Evolutionary conservation across 164 flowering plant genomes (phyloP).

Genomic region (Tetrastigma voinierianum): DNA sequence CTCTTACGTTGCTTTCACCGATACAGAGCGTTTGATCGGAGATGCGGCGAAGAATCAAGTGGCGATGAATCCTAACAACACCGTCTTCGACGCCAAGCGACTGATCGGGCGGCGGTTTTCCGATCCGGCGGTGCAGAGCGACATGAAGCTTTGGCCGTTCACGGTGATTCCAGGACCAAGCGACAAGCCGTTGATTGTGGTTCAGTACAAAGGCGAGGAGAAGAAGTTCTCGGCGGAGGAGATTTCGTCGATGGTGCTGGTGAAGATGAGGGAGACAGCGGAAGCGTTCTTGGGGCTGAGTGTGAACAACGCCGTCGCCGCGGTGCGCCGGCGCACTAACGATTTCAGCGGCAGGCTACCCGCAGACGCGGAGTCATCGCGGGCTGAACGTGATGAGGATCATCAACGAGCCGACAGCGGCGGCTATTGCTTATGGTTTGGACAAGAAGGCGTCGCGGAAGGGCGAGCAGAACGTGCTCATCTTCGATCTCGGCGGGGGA

Average conservation of each 20-base stretch:
- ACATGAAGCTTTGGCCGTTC: conserved; percentile 34
- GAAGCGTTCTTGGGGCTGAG: conserved; percentile 21
- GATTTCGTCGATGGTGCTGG: conserved; percentile 24
- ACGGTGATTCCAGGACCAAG: conserved; percentile 19
- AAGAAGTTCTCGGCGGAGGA: conserved; percentile 27
- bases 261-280: conserved; percentile 23
- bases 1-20: conserved; percentile 30
- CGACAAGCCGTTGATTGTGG: conserved; percentile 30
- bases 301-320: conserved; percentile 24
- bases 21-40: conserved; percentile 24
- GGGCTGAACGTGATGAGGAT: conserved; percentile 6
- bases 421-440: too few species aligned
- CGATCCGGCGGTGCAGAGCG: conserved; percentile 27
- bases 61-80: conserved; percentile 30
- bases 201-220: conserved; percentile 27
- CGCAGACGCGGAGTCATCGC: conserved; percentile 26
- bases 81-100: conserved; percentile 30
- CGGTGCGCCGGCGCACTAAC: conserved; percentile 30
- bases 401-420: too few species aligned
- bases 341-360: conserved; percentile 32
- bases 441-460: too few species aligned
- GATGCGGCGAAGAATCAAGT: conserved; percentile 31
- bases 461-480: too few species aligned
- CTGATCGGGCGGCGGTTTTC: conserved; percentile 25
- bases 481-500: too few species aligned